Base-by-base conservation (phyloP, 495 filamentous ascomycete genomes). In the Rhizodiscina lignyota region DNA sequence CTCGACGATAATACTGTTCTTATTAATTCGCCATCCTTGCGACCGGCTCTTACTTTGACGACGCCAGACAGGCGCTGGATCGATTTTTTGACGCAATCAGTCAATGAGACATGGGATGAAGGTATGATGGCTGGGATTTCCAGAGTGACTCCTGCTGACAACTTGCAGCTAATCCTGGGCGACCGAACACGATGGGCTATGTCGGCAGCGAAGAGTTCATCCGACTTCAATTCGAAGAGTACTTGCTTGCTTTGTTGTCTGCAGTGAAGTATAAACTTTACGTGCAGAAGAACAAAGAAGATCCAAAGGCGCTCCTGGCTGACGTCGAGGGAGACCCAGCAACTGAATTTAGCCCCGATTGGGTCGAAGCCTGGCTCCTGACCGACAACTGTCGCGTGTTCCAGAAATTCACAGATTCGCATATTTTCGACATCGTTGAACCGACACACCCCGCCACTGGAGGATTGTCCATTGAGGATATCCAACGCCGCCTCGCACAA, bases 151-250 rank as follows among this genome's bases (percentile, higher is more conserved):
- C 13, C 24, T 13, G 24, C 24, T n/a, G n/a, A n/a, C n/a, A n/a
- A n/a, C 10, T 13, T 13, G 12, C 17, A 54, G 62, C 72, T 4
- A 85, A 96, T 54, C 89, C 89, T 4, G 65, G 73, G 34, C 71
- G 79, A 28, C 89, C 89, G 12, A 93, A 85, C 45, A 93, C 84
- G 4, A 78, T 92, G 63, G 87, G 86, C 13, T 97, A 94, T 50
- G 78, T 83, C 45, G 89, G 89, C 34, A 94, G 86, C 40, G 89
- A 97, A 60, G 91, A 96, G 51, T 96, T 94, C 52, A 96, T 97
- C 48, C 72, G 89, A 15, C 70, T 96, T 4, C 89, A 97, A 47
- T 97, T 97, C 40, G 89, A 97, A 61, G 91, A 96, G 52, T 97
- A 97, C 48, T 65, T 96, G 13, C 65, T 96, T 4, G 84, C 87